A percentile compares a stretch with the other conserved stretches of the same genome.
These are phyloP conservation scores for Calocera cornea DNA, from an alignment of 768 basidiomycete genomes.

Conservation along the genomic window DNA sequence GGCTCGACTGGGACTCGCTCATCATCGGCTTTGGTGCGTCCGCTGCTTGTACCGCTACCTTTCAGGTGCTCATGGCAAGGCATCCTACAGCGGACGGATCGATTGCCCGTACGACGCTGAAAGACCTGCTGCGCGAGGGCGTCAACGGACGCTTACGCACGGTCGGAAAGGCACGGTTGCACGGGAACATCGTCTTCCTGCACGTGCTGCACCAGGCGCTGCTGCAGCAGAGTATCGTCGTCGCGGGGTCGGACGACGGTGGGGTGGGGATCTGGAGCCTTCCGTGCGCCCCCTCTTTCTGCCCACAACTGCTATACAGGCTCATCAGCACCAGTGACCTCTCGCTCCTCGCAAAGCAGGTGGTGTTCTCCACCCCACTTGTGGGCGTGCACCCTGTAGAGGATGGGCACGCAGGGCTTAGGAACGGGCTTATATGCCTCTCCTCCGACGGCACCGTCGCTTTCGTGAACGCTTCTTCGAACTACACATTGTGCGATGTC, in stretches of 20 bases:
- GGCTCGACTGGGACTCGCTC: background rate
- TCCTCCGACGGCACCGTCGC: slow-evolving; percentile 72
- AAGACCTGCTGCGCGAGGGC: background rate
- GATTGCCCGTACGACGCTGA: background rate
- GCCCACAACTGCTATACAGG: background rate
- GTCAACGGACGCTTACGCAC: background rate
- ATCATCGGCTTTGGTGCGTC: background rate
- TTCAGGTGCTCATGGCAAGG: background rate
- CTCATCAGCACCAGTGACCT: slow-evolving; percentile 37
- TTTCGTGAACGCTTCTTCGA: slow-evolving; percentile 51
- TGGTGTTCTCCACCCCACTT: slow-evolving; percentile 55
- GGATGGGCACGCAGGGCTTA: slow-evolving; percentile 38
- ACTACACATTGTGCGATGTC: slow-evolving; percentile 63
- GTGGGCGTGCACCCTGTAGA: slow-evolving; percentile 43
- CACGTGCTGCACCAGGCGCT: slow-evolving; percentile 43
- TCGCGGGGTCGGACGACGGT: slow-evolving; percentile 70
- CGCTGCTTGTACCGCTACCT: background rate
- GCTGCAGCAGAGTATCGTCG: slow-evolving; percentile 44
- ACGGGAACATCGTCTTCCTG: slow-evolving; percentile 37
- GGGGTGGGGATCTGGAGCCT: slow-evolving; percentile 60
- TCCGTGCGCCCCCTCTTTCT: slow-evolving; percentile 32
- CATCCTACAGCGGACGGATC: background rate
- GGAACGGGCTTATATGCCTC: slow-evolving; percentile 59
- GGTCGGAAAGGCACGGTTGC: slow-evolving; percentile 19
- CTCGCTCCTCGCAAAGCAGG: slow-evolving; percentile 55